Conservation (phyloP, 2,329 filamentous ascomycete species). For the Aspergillus quadricinctus region DNA sequence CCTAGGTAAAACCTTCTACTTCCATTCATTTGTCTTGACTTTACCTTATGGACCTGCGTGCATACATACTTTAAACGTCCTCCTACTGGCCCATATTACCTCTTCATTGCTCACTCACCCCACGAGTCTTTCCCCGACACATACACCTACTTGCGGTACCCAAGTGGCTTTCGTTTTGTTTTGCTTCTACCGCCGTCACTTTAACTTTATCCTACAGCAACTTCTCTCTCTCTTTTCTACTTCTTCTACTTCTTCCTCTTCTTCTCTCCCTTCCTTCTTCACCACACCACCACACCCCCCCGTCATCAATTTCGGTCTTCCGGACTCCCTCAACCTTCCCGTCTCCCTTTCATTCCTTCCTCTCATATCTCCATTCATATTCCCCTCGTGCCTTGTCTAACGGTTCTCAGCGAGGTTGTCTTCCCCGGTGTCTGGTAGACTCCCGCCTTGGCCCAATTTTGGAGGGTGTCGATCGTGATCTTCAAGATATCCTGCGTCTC, state of each 20-base stretch:
- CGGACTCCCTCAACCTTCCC: conserved; percentile 11
- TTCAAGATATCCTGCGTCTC: conserved; percentile 7
- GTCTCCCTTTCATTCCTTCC: conserved; percentile 10
- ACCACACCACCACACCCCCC: conserved; percentile 11
- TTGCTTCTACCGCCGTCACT: neutral
- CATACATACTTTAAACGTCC: neutral
- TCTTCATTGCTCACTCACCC: neutral
- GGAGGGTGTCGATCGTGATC: conserved; percentile 18
- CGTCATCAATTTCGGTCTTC: conserved; percentile 12
- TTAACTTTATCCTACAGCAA: conserved; percentile 1
- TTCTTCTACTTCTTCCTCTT: conserved; percentile 22
- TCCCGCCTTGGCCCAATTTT: conserved; percentile 5
- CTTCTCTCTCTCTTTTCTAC: conserved; percentile 21
- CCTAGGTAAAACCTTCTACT: neutral
- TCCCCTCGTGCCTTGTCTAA: conserved; percentile 7
- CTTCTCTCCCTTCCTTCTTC: conserved; percentile 20
- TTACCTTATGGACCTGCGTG: neutral
- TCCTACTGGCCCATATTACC: conserved; percentile 1
- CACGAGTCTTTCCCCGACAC: neutral
- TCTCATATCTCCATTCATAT: conserved; percentile 7
- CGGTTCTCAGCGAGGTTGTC: conserved; percentile 4
- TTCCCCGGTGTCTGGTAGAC: neutral
- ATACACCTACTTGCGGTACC: neutral
- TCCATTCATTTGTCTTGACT: conserved; percentile 2
- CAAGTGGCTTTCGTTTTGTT: neutral